A percentile compares a stretch with the other conserved stretches of the same genome.
Evolutionary conservation across 2,329 filamentous ascomycete species (phyloP).

Genomic region (Fusarium illudens): DNA sequence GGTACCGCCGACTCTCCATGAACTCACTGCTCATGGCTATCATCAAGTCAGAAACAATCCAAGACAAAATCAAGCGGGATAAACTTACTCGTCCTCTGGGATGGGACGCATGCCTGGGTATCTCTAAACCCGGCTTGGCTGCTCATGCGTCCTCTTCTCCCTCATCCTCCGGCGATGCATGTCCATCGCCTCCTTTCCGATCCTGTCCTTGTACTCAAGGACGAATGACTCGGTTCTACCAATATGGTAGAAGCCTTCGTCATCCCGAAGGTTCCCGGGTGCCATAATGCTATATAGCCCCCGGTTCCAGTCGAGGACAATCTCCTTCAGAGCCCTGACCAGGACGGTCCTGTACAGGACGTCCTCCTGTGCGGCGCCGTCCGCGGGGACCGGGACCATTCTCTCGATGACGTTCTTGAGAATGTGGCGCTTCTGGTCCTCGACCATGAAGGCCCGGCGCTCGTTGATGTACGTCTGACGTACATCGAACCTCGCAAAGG

Average conservation of each 20-base stretch:
- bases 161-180: conserved; percentile 31
- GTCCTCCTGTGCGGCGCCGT: conserved; percentile 35
- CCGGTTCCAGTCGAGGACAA: conserved; percentile 57
- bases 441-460: conserved; percentile 49
- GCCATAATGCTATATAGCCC: conserved; percentile 48
- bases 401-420: conserved; percentile 57
- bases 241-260: conserved; percentile 55
- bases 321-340: conserved; percentile 56
- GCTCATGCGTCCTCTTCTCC: neutral
- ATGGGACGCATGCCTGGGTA: neutral
- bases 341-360: conserved; percentile 46
- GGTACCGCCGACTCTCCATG: neutral
- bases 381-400: conserved; percentile 42
- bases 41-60: neutral
- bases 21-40: neutral
- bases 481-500: conserved; percentile 61
- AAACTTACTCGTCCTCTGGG: neutral
- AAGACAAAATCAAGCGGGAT: neutral
- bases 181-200: conserved; percentile 48
- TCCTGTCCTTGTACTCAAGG: conserved; percentile 46
- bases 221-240: conserved; percentile 56
- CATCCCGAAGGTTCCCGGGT: conserved; percentile 42
- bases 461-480: conserved; percentile 52
- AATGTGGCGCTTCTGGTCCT: conserved; percentile 54
- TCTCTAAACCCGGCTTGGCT: neutral